These are phyloP conservation scores for Yarrowia divulgata DNA, from an alignment of 805 yeast genomes.

Conservation along the genomic window DNA sequence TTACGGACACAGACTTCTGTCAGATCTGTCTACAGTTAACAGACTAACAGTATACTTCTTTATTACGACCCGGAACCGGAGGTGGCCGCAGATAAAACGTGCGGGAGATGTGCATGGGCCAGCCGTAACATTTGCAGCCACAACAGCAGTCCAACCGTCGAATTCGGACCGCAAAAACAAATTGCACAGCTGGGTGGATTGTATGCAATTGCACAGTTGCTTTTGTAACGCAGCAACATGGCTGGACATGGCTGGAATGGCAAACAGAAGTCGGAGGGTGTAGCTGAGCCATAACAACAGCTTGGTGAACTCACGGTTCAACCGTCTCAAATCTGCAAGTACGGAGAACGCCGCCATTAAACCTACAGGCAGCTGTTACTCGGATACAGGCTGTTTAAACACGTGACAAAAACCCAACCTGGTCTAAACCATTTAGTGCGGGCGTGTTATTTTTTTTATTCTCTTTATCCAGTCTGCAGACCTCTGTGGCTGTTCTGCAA, in stretches of 20 bases:
- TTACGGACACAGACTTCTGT: no score
- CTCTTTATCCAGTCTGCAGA: not conserved
- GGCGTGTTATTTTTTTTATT: not conserved
- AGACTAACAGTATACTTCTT: no score
- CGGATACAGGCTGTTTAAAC: not conserved
- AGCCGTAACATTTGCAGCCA: not conserved
- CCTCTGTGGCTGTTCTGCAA: not conserved
- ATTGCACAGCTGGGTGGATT: no score
- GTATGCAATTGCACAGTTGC: not conserved
- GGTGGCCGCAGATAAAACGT: not conserved
- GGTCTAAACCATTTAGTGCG: not conserved
- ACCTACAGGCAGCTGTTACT: not conserved
- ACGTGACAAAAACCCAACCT: conserved; percentile 6
- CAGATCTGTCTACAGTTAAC: no score
- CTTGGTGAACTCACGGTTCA: not conserved
- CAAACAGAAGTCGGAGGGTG: not conserved
- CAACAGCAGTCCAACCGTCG: not conserved
- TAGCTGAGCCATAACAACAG: not conserved
- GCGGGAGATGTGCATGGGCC: conserved; percentile 6
- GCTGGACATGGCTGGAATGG: not conserved
- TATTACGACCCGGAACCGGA: not conserved
- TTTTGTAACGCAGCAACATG: not conserved
- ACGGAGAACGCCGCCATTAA: no score
- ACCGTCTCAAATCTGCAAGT: no score
- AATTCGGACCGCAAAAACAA: conserved; percentile 4